A percentile compares a stretch with the other conserved stretches of the same genome.
phyloP scores from a whole-genome alignment of 331 rosid genomes.

The Quercus lobata region DNA sequence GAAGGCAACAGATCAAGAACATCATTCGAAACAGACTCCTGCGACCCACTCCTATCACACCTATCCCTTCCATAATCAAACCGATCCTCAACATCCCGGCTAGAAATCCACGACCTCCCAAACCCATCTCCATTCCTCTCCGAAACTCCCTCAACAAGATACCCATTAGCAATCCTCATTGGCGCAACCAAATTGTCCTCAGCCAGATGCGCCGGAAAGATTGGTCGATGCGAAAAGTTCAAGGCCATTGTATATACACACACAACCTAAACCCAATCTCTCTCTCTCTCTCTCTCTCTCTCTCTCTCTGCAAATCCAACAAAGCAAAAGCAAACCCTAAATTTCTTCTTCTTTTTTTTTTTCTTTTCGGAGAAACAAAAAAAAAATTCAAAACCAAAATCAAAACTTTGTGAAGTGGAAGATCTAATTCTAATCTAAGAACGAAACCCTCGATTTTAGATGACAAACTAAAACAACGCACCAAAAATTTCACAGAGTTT shows the following conservation, averaged over 20 bases:
- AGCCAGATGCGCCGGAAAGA: constrained; percentile 48
- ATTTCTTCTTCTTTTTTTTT: background rate
- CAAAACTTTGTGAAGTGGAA: background rate
- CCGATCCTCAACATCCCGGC: constrained; percentile 48
- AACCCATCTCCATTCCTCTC: constrained; percentile 53
- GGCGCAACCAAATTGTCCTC: constrained; percentile 72
- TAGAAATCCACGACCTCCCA: constrained; percentile 42
- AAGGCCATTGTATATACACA: constrained; percentile 58
- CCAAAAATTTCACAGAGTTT: constrained; percentile 85
- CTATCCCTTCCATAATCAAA: constrained; percentile 65
- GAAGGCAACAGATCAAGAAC: constrained; percentile 86
- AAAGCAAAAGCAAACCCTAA: constrained; percentile 26
- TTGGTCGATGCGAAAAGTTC: constrained; percentile 71
- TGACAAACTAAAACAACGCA: constrained; percentile 90
- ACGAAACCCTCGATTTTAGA: constrained; percentile 88
- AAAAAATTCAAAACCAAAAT: background rate
- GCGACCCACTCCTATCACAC: constrained; percentile 43
- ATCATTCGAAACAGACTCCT: constrained; percentile 66
- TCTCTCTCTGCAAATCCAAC: background rate
- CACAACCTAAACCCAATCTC: constrained; percentile 9
- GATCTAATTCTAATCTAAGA: constrained; percentile 34
- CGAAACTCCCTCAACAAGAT: constrained; percentile 44
- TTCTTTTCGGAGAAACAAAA: background rate
- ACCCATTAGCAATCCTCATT: constrained; percentile 61
- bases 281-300: background rate